phyloP scores from a whole-genome alignment of 345 rosid genomes.

The Camelina neglecta region DNA sequence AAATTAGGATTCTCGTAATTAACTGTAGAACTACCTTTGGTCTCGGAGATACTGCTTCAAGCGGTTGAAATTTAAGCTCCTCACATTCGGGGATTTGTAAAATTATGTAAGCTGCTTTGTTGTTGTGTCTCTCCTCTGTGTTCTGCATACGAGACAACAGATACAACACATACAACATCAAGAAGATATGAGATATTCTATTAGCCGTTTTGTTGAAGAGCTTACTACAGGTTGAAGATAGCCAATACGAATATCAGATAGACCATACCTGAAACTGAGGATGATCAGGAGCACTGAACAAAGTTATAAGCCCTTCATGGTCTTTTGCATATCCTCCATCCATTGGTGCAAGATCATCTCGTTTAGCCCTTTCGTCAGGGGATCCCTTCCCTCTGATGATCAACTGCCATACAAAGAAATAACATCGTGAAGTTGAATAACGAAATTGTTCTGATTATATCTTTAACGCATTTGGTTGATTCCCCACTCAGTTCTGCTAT shows the following conservation, averaged over 20 bases:
- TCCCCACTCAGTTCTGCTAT: conserved; percentile 7
- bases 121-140: conserved; percentile 42
- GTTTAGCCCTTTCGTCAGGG: conserved; percentile 39
- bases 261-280: conserved; percentile 48
- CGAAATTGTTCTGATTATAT: not conserved
- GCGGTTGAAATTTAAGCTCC: conserved; percentile 43
- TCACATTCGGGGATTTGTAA: conserved; percentile 42
- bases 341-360: conserved; percentile 43
- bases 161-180: conserved; percentile 17
- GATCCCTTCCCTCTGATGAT: conserved; percentile 46
- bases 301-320: conserved; percentile 48
- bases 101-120: conserved; percentile 47
- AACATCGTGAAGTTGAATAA: conserved; percentile 26
- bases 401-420: conserved; percentile 39
- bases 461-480: not conserved
- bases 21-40: conserved; percentile 43
- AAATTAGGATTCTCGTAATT: conserved; percentile 8
- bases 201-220: conserved; percentile 5
- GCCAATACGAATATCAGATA: not conserved
- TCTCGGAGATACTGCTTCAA: conserved; percentile 46
- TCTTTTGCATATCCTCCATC: conserved; percentile 44
- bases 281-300: conserved; percentile 50
- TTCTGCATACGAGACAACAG: conserved; percentile 36
- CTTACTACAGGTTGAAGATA: conserved; percentile 12
- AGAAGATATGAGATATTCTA: conserved; percentile 4